Evolutionary conservation across 441 rosid species (phyloP), one percentile per base, ranked within the genome.

Genomic region (Jatropha podagrica): DNA sequence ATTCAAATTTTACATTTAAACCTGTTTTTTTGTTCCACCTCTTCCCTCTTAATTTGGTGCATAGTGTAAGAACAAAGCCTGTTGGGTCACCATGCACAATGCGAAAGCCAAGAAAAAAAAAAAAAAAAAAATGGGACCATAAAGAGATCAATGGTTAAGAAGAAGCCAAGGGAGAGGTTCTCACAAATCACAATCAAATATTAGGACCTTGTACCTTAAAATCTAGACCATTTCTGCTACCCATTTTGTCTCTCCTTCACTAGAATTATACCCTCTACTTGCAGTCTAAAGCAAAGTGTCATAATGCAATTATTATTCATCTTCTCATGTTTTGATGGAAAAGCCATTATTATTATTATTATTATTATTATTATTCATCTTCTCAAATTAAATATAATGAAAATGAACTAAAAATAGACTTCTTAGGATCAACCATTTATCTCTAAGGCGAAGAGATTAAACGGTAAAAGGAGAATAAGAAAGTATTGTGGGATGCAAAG

Each of bases 141-240:
- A 64, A 64, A 3, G 3, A 12, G 41, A 9, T 49, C 20, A 51
- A 40, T 10, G 65, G 41, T 20, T 12, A 54, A 46, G 7, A 42
- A 40, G 71, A 51, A 14, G 49, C 61, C 40, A 40, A 8, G 7
- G 23, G 27, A 40, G 42, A 3, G 10, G 32, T 44, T 71, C 37
- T 56, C 20, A 71, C 14, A 44, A 10, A 72, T 65, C 76, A 14
- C 66, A 38, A 38, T 67, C 80, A 60, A 46, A 65, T 0, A 10
- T 23, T 7, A 65, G 54, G 59, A 69, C 20, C 18, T 54, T 62
- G 74, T 65, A 40, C 60, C 72, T 71, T 46, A 71, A 9, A 49
- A 27, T 42, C 41, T 27, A 26, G 76, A 51, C 61, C 68, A 65
- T 27, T 65, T 55, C 66, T 56, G 65, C 46, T 44, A 14, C 37